phyloP scores from a whole-genome alignment of 768 basidiomycete species.

The Boletus vinaceobasis region DNA sequence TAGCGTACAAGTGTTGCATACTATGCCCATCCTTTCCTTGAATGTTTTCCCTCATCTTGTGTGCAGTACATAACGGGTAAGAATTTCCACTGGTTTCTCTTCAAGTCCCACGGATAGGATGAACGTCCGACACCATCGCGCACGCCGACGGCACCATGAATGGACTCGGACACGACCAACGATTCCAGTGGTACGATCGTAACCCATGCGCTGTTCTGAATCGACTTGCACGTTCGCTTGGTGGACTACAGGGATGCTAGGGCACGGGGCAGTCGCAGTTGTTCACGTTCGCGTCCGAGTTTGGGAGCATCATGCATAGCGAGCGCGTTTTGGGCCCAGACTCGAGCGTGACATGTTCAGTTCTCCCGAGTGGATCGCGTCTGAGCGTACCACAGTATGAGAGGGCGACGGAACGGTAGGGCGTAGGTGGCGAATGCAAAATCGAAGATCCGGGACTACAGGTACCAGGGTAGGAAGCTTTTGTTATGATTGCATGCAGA shows the following conservation, averaged over 20 bases:
- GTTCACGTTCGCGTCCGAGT: not conserved
- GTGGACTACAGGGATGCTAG: too few relatives aligned
- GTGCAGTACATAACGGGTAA: too few relatives aligned
- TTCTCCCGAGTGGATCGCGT: not conserved
- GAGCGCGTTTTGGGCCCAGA: not conserved
- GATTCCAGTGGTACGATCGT: not conserved
- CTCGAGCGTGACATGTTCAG: not conserved
- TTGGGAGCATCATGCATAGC: too few relatives aligned
- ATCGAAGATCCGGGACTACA: not conserved
- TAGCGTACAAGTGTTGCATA: too few relatives aligned
- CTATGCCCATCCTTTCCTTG: too few relatives aligned
- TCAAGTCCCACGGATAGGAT: not conserved
- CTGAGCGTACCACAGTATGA: not conserved
- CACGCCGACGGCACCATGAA: not conserved
- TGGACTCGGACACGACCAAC: not conserved
- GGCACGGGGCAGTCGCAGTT: not conserved
- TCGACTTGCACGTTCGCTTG: not conserved
- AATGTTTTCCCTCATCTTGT: too few relatives aligned
- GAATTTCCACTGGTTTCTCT: too few relatives aligned
- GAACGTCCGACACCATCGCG: too few relatives aligned
- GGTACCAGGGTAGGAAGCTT: not conserved
- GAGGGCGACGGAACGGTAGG: not conserved
- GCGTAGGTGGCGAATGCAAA: not conserved
- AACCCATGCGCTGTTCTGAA: not conserved
- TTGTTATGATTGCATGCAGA: not conserved